Evolutionary conservation across 2,329 filamentous ascomycete species (phyloP).

Genomic region (Penicillium sp.): DNA sequence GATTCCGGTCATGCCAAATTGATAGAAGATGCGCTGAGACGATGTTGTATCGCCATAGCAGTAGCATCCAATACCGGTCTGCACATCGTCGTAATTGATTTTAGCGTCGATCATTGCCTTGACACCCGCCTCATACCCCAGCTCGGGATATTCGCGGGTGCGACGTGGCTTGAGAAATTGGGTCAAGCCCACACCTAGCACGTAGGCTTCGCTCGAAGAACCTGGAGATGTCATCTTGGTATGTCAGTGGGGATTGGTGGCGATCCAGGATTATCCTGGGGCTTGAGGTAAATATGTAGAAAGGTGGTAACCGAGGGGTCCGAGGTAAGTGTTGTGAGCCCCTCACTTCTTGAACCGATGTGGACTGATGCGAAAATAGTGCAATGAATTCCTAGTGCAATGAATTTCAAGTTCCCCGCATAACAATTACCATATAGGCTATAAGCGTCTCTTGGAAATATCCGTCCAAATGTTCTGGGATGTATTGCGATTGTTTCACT

Average conservation of each 20-base stretch:
- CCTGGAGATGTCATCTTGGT: neutral
- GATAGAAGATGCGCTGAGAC: slow-evolving; percentile 95
- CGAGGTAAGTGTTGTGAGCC: neutral
- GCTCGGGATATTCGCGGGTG: slow-evolving; percentile 78
- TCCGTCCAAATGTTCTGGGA: neutral
- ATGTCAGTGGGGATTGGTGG: neutral
- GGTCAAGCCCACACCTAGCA: slow-evolving; percentile 96
- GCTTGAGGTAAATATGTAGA: neutral
- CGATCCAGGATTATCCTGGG: neutral
- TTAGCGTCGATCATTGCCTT: slow-evolving; percentile 75
- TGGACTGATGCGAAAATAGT: neutral
- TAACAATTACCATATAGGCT: neutral
- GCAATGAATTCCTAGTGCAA: too few relatives aligned
- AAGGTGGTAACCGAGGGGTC: neutral
- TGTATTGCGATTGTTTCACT: neutral
- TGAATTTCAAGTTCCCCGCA: neutral
- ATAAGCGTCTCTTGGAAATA: neutral
- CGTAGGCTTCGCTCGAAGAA: slow-evolving; percentile 59
- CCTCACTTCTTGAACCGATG: neutral
- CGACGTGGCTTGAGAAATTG: slow-evolving; percentile 97
- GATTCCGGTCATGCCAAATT: slow-evolving; percentile 95
- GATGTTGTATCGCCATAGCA: slow-evolving; percentile 94
- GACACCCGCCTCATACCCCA: slow-evolving; percentile 87
- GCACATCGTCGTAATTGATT: slow-evolving; percentile 94
- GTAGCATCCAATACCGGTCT: slow-evolving; percentile 91